These are phyloP conservation scores for Blastocystis sp. DNA, from an alignment of 352 stramenopile genomes.

Conservation along the genomic window DNA sequence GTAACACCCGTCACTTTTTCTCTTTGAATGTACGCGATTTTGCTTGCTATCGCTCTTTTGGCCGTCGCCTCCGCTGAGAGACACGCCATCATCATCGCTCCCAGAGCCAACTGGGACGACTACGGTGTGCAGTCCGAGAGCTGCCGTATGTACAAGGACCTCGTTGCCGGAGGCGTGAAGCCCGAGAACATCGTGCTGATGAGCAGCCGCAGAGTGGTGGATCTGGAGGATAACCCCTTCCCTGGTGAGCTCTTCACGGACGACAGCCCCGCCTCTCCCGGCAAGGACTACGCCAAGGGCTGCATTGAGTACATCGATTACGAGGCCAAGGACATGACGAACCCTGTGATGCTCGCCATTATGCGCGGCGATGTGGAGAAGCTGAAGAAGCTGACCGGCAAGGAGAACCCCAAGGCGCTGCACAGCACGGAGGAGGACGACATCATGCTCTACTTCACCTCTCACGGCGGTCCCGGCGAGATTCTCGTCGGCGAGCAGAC, in stretches of 20 bases:
- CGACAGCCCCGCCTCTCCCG: not conserved
- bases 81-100: constrained; percentile 50
- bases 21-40: constrained; percentile 9
- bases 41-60: not conserved
- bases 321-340: not conserved
- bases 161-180: constrained; percentile 63
- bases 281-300: not conserved
- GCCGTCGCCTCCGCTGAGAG: constrained; percentile 16
- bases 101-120: not conserved
- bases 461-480: constrained; percentile 81
- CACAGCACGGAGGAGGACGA: not conserved
- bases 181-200: constrained; percentile 61
- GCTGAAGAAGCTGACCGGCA: not conserved
- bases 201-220: constrained; percentile 1
- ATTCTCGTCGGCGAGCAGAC: constrained; percentile 80
- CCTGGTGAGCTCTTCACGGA: constrained; percentile 48
- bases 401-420: not conserved
- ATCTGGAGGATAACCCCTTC: constrained; percentile 6
- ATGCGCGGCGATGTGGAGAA: constrained; percentile 19
- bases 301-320: not conserved
- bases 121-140: constrained; percentile 7
- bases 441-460: constrained; percentile 72
- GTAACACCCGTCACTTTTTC: not conserved
- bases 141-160: constrained; percentile 68
- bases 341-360: not conserved